Base-by-base conservation (phyloP, 2,329 filamentous ascomycete genomes). In the Trichoderma afroharzianum region DNA sequence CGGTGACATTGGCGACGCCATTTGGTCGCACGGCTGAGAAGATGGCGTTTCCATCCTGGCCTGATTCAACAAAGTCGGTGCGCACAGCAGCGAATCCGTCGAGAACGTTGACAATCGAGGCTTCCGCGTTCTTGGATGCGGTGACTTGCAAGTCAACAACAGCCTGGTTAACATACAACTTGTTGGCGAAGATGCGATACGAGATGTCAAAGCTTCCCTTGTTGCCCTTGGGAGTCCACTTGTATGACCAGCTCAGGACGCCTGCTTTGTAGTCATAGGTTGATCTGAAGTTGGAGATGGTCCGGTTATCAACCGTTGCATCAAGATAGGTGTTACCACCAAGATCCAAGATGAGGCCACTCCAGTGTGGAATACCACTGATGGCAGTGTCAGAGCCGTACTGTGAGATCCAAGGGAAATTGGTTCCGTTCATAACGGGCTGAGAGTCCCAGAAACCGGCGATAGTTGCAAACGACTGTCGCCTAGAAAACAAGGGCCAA, bases 81-180 rank as follows among this genome's bases (percentile, higher is more conserved):
- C 91, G 85, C 9, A 91, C 87, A n/a, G 92, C 91, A 75, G 88
- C 87, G 73, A 87, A 86, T 0, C 92, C 92, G 74, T 93, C 90
- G 5, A 93, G 77, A 0, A 93, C 82, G 78, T 93, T 92, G 14
- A 88, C 88, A 3, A 93, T 83, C 0, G 86, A 88, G 3, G 86
- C 87, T 68, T 88, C 84, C 3, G 83, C 76, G 75, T 89, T 84
- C 8, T 77, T 78, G 0, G 84, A 84, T 1, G 91, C 85, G 72
- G 89, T 91, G 75, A 91, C 82, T 69, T 87, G 80, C 69, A 91
- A 80, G 78, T 91, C 85, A 3, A 93, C 75, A 24, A 73, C 75
- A 21, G 73, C 76, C 30, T 88, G 85, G 73, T 90, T 91, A 75
- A 91, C 82, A 68, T 87, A 80, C 63, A 91, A 80, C 78, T 91